Conservation (phyloP, 1,139 yeast species). For the Debaryomycetaceae sp. region DNA sequence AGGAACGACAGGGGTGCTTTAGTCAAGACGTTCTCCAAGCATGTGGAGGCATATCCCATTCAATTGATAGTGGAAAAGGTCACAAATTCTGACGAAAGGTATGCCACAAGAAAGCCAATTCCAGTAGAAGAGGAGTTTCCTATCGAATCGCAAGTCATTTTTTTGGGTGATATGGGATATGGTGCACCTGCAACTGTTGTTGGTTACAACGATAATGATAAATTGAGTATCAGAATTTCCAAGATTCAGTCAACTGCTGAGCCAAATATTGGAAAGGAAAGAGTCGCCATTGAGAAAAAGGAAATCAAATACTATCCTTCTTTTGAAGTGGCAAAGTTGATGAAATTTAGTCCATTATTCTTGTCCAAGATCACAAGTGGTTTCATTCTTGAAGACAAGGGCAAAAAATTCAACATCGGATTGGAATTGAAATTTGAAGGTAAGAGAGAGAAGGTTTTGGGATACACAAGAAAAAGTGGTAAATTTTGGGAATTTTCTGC, state of each 20-base stretch:
- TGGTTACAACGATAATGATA: constrained; percentile 55
- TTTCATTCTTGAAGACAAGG: constrained; percentile 51
- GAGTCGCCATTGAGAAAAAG: constrained; percentile 55
- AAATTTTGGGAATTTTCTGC: constrained; percentile 84
- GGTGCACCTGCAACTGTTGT: constrained; percentile 79
- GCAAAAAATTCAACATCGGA: constrained; percentile 68
- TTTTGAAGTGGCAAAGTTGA: constrained; percentile 56
- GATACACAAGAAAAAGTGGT: constrained; percentile 68
- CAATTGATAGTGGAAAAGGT: constrained; percentile 80
- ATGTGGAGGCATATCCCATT: constrained; percentile 60
- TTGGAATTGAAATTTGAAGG: constrained; percentile 81
- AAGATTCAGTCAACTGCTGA: constrained; percentile 52
- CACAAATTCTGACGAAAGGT: constrained; percentile 70
- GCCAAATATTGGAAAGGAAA: constrained; percentile 58
- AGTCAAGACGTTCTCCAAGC: constrained; percentile 59
- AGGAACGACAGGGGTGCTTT: constrained; percentile 74
- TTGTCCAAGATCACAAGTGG: constrained; percentile 77
- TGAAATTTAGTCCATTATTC: constrained; percentile 60
- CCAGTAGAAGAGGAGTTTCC: constrained; percentile 87
- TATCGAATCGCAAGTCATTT: constrained; percentile 64
- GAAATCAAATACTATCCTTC: constrained; percentile 65
- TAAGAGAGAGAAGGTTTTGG: constrained; percentile 78
- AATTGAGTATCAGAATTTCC: constrained; percentile 50
- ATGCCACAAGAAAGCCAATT: constrained; percentile 64
- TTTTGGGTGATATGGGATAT: constrained; percentile 83